These are phyloP conservation scores for Ogataea ramenticola DNA, from an alignment of 805 yeast genomes.

Conservation along the genomic window DNA sequence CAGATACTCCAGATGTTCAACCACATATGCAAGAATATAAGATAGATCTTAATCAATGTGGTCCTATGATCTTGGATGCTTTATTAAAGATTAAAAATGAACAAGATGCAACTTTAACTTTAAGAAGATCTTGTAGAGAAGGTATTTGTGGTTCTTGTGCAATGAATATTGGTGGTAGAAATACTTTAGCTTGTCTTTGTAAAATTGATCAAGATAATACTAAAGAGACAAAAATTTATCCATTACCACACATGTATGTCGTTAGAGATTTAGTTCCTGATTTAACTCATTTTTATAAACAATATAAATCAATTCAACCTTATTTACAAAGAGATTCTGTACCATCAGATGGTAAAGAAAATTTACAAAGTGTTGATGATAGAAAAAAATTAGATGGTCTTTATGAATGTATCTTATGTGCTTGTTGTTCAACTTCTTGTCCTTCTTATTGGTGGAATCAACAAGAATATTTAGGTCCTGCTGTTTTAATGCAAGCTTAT, in stretches of 20 bases:
- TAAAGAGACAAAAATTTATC: constrained; percentile 83
- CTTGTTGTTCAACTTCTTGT: constrained; percentile 97
- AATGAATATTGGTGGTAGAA: constrained; percentile 97
- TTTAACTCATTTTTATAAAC: constrained; percentile 95
- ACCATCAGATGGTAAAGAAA: constrained; percentile 90
- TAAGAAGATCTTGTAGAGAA: constrained; percentile 98
- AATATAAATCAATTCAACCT: constrained; percentile 97
- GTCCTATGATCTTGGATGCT: constrained; percentile 98
- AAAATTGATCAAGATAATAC: constrained; percentile 75
- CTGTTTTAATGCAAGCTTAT: constrained; percentile 97
- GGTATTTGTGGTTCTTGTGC: constrained; percentile 99
- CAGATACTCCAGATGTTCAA: constrained; percentile 89
- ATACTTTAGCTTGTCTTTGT: constrained; percentile 95
- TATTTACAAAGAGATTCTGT: constrained; percentile 75
- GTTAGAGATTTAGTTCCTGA: constrained; percentile 97
- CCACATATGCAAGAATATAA: constrained; percentile 80
- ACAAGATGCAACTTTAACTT: constrained; percentile 90
- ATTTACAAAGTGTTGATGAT: constrained; percentile 84
- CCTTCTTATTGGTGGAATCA: constrained; percentile 99
- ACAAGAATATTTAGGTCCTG: constrained; percentile 97
- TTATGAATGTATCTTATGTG: constrained; percentile 96
- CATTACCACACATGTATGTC: constrained; percentile 96
- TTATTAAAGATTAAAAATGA: constrained; percentile 91
- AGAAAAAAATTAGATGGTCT: constrained; percentile 95
- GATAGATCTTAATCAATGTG: constrained; percentile 84